These are phyloP conservation scores for Colletotrichum ledebouriae DNA, from an alignment of 2,329 filamentous ascomycete genomes.

Conservation along the genomic window DNA sequence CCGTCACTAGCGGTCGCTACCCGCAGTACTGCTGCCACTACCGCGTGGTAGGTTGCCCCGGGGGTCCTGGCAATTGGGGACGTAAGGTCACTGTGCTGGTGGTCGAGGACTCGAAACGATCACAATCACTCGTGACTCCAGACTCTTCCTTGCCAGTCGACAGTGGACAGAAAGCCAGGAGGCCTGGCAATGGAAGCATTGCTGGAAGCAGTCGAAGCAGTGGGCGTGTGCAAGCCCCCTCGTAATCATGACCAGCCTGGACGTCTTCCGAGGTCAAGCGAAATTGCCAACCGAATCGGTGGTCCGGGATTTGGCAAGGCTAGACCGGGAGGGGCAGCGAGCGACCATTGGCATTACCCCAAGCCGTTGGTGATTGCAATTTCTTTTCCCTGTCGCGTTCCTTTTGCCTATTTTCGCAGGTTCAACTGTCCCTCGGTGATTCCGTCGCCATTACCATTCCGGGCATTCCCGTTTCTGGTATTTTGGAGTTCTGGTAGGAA, in stretches of 20 bases:
- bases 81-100: neutral
- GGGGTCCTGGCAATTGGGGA: slow-evolving; percentile 4
- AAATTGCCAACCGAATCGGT: slow-evolving; percentile 33
- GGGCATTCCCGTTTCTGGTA: no score
- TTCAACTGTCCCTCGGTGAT: neutral
- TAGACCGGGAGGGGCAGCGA: slow-evolving; percentile 29
- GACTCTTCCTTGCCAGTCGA: neutral
- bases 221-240: neutral
- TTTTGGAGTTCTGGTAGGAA: no score
- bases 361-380: slow-evolving; percentile 30
- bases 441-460: no score
- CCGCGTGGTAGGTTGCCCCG: neutral
- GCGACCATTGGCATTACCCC: slow-evolving; percentile 2
- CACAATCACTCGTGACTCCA: neutral
- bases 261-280: slow-evolving; percentile 18
- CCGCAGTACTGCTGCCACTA: neutral
- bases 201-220: slow-evolving; percentile 8
- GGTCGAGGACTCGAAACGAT: slow-evolving; percentile 10
- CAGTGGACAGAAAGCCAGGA: neutral
- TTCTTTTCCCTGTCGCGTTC: slow-evolving; percentile 26
- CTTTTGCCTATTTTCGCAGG: slow-evolving; percentile 24
- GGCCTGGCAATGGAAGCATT: slow-evolving; percentile 9
- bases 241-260: neutral
- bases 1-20: neutral
- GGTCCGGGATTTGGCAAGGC: slow-evolving; percentile 33